A percentile compares a stretch with the other conserved stretches of the same genome.
phyloP scores from a whole-genome alignment of 2,329 filamentous ascomycete genomes.

The Helotiales sp. region DNA sequence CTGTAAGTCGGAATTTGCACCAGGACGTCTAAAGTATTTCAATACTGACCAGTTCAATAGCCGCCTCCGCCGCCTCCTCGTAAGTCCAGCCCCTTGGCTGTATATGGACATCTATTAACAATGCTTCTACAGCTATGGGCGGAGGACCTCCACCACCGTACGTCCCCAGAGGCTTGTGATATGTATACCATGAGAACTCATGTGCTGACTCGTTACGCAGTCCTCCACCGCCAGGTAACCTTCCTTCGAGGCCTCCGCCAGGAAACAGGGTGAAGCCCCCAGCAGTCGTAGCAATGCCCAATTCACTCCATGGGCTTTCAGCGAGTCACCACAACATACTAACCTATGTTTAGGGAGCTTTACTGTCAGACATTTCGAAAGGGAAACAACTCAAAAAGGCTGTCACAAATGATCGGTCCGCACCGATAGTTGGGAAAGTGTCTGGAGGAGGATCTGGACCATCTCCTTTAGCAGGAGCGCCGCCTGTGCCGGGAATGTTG shows the following conservation, averaged over 20 bases:
- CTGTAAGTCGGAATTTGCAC: background rate
- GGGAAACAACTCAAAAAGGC: constrained; percentile 81
- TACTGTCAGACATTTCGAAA: constrained; percentile 87
- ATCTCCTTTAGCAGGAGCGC: constrained; percentile 74
- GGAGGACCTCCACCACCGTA: constrained; percentile 66
- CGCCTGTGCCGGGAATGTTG: constrained; percentile 76
- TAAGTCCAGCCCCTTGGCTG: constrained; percentile 3
- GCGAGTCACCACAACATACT: constrained; percentile 35
- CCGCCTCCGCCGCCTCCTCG: constrained; percentile 70
- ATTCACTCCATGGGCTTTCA: constrained; percentile 30
- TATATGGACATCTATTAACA: constrained; percentile 10
- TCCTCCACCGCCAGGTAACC: constrained; percentile 63
- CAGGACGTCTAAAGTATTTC: too few relatives aligned
- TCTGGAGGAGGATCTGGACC: constrained; percentile 57
- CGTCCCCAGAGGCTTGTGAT: background rate
- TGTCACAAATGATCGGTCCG: constrained; percentile 90
- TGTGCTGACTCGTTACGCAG: constrained; percentile 32
- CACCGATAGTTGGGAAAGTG: constrained; percentile 68
- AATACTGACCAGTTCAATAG: constrained; percentile 40
- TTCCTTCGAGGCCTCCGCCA: constrained; percentile 64
- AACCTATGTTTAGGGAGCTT: constrained; percentile 67
- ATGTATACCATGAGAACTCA: background rate
- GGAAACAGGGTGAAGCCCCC: constrained; percentile 64
- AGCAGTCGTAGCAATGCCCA: constrained; percentile 31
- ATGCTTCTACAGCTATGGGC: constrained; percentile 41